Evolutionary conservation across 345 rosid genomes (phyloP).

Genomic region (Brassica carinata): DNA sequence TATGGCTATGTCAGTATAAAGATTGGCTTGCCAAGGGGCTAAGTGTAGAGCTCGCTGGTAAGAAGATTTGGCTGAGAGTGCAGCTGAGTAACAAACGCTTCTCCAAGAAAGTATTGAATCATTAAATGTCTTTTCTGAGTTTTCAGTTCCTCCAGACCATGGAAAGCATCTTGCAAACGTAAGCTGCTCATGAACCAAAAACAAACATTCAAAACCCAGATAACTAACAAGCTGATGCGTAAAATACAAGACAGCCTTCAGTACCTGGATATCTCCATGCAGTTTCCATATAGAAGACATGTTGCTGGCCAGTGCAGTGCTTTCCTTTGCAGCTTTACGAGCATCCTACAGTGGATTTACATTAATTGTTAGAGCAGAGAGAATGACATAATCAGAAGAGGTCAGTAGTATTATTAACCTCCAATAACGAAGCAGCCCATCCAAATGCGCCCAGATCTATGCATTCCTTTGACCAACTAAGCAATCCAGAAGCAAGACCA

Average conservation of each 20-base stretch:
- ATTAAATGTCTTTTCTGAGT: conserved; percentile 45
- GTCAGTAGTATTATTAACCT: conserved; percentile 52
- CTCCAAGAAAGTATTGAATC: conserved; percentile 74
- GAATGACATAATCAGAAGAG: conserved; percentile 26
- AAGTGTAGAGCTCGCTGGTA: conserved; percentile 80
- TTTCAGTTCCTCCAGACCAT: conserved; percentile 55
- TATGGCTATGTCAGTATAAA: conserved; percentile 76
- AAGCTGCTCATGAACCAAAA: conserved; percentile 52
- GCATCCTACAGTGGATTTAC: conserved; percentile 64
- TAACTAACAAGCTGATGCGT: background rate
- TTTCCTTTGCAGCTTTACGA: conserved; percentile 51
- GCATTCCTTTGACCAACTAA: conserved; percentile 84
- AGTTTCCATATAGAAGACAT: conserved; percentile 82
- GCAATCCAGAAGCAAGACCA: conserved; percentile 84
- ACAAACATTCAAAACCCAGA: conserved; percentile 26
- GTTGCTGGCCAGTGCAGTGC: conserved; percentile 61
- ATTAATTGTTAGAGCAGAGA: background rate
- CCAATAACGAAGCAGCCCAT: conserved; percentile 86
- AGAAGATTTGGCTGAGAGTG: conserved; percentile 65
- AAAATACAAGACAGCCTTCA: conserved; percentile 1
- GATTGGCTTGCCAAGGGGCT: conserved; percentile 91
- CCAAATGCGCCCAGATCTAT: conserved; percentile 75
- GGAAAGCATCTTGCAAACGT: conserved; percentile 77
- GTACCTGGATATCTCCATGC: conserved; percentile 87
- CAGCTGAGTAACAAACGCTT: conserved; percentile 57